Base-by-base conservation (phyloP, 257 asterid genomes). In the Solanum habrochaites region DNA sequence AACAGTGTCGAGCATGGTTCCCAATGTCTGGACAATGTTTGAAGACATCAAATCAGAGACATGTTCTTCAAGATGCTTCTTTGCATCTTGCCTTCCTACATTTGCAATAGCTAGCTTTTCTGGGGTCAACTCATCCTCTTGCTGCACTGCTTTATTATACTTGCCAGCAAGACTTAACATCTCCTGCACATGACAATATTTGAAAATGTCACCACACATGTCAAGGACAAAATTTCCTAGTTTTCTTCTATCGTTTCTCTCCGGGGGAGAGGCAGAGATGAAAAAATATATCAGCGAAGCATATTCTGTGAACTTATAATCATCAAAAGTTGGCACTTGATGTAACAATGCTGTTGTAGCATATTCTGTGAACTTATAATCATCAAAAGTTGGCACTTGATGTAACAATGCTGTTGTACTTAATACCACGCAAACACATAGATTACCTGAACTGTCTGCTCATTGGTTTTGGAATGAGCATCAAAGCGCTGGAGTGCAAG, bases 21-120 rank as follows among this genome's bases (percentile, higher is more conserved):
- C 98, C 88, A 97, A 56, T 2, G 99, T 95, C 87, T 97, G 99
- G 70, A 94, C 88, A 31, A 97, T 96, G 93, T 97, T 97, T 49
- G 99, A 94, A 42, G 99, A 97, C 99, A 96, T 96, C 93, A 97
- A 90, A 91, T 96, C 93, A 1, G 98, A 94, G 83, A 97, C 96
- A 6, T 96, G 98, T 87, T 97, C 99, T 93, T 95, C 98, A 3
- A 95, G 96, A 91, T 95, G 99, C 93, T 97, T 97, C 96, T 97
- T 96, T 0, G 99, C 99, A 73, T 96, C 99, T 90, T 95, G 99
- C 89, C 97, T 96, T 85, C 99, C 99, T 88, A 96, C 99, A 23
- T 96, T 96, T 29, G 98, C 99, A 49, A 96, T 95, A 16, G 96
- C 99, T 27, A 97, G 92, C 91, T 96, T 96, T 83, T 97, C 99